These are phyloP conservation scores for Stropharia rugosoannulata DNA, from an alignment of 768 basidiomycete species.

Conservation along the genomic window DNA sequence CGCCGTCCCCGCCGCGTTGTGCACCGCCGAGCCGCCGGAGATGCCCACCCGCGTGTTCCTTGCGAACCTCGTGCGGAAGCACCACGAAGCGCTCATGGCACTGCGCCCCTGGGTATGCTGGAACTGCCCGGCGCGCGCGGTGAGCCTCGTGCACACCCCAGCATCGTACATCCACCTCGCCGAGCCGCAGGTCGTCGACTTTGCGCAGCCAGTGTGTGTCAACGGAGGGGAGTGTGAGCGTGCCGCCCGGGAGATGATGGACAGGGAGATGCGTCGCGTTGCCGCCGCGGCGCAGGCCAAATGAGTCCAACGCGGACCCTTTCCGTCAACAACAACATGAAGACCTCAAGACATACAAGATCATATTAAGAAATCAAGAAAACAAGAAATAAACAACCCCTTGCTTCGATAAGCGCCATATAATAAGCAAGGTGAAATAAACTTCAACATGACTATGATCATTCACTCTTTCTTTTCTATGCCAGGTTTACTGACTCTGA, in stretches of 20 bases:
- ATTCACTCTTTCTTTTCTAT: no score
- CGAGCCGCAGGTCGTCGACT: slow-evolving; percentile 5
- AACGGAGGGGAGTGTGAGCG: slow-evolving; percentile 5
- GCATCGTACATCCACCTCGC: slow-evolving; percentile 4
- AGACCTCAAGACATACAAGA: no score
- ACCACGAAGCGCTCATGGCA: slow-evolving; percentile 10
- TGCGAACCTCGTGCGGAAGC: slow-evolving; percentile 9
- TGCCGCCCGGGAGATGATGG: slow-evolving; percentile 23
- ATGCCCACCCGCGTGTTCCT: slow-evolving; percentile 7
- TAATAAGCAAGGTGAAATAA: no score
- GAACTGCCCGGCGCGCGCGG: slow-evolving; percentile 5
- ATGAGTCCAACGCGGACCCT: no score
- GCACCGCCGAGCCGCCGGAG: slow-evolving; percentile 8
- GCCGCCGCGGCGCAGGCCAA: not conserved
- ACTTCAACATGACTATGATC: no score
- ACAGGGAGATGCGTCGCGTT: slow-evolving; percentile 1
- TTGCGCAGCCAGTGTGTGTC: slow-evolving; percentile 7
- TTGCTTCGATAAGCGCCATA: no score
- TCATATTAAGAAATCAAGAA: no score
- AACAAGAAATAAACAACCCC: no score
- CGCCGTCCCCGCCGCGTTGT: slow-evolving; percentile 6
- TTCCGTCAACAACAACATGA: no score
- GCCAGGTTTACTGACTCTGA: no score
- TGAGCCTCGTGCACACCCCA: slow-evolving; percentile 5
- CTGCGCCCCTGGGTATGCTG: slow-evolving; percentile 8